phyloP scores from a whole-genome alignment of 2,329 filamentous ascomycete species.

The Penicillium sp. region DNA sequence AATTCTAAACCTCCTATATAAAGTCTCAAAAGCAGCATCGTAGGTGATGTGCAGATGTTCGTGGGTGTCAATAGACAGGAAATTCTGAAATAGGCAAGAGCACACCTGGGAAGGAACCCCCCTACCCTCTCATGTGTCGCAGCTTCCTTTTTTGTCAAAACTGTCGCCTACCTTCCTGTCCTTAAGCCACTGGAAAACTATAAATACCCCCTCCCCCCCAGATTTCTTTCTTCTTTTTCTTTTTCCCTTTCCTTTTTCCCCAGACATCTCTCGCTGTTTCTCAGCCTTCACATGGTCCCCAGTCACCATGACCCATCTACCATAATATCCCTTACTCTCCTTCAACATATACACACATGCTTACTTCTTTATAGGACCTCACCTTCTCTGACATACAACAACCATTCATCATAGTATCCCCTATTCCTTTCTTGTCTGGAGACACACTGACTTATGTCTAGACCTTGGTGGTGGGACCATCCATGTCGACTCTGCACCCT shows the following conservation, averaged over 20 bases:
- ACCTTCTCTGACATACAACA: background rate
- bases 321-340: background rate
- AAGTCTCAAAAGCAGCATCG: no score
- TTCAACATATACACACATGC: background rate
- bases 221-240: background rate
- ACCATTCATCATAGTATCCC: background rate
- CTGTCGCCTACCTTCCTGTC: background rate
- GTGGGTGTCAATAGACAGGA: background rate
- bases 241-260: background rate
- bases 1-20: background rate
- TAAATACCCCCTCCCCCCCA: background rate
- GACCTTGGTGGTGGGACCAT: background rate
- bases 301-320: background rate
- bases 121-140: no score
- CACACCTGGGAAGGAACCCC: background rate
- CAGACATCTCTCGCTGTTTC: background rate
- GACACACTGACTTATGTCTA: background rate
- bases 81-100: background rate
- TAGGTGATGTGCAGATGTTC: no score
- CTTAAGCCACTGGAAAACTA: background rate
- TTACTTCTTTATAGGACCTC: background rate
- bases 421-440: no score
- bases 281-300: background rate
- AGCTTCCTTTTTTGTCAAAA: background rate
- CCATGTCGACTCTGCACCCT: background rate